A percentile compares a stretch with the other conserved stretches of the same genome.
phyloP scores from a whole-genome alignment of 2,329 filamentous ascomycete genomes.

The Gaeumannomyces tritici region DNA sequence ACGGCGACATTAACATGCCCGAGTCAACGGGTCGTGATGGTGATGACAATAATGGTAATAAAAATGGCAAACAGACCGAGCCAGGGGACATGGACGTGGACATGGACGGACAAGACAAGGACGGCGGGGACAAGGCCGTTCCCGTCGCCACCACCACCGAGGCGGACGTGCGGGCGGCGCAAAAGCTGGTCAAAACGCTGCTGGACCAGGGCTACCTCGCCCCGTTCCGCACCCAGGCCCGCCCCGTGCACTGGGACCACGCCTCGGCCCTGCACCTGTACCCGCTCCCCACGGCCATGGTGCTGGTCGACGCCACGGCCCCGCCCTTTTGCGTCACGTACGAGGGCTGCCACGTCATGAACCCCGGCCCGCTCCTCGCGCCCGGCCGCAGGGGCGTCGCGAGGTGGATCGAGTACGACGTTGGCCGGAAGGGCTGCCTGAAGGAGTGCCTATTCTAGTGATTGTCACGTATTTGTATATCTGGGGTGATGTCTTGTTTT shows the following conservation, averaged over 20 bases:
- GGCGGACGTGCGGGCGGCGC: slow-evolving; percentile 46
- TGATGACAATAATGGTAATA: neutral
- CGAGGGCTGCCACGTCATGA: slow-evolving; percentile 92
- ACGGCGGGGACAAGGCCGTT: neutral
- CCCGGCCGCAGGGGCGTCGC: slow-evolving; percentile 58
- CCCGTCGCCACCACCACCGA: neutral
- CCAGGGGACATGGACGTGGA: slow-evolving; percentile 25
- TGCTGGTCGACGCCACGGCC: slow-evolving; percentile 73
- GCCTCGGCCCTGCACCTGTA: slow-evolving; percentile 70
- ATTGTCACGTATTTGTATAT: neutral
- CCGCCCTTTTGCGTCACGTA: slow-evolving; percentile 83
- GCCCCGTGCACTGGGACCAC: slow-evolving; percentile 88
- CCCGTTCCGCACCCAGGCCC: slow-evolving; percentile 70
- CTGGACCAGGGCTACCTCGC: slow-evolving; percentile 84
- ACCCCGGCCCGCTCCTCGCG: slow-evolving; percentile 71
- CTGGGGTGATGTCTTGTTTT: neutral
- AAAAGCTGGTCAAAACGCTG: slow-evolving; percentile 80
- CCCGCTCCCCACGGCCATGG: slow-evolving; percentile 74
- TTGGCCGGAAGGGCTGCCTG: slow-evolving; percentile 51
- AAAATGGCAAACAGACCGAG: slow-evolving; percentile 7
- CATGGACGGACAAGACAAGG: slow-evolving; percentile 4
- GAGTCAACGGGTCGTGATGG: neutral
- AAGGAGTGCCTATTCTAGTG: slow-evolving; percentile 50
- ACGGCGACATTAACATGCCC: slow-evolving; percentile 19
- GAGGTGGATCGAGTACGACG: slow-evolving; percentile 82